These are phyloP conservation scores for Cicer arietinum DNA, from an alignment of 306 rosid species.

Conservation along the genomic window DNA sequence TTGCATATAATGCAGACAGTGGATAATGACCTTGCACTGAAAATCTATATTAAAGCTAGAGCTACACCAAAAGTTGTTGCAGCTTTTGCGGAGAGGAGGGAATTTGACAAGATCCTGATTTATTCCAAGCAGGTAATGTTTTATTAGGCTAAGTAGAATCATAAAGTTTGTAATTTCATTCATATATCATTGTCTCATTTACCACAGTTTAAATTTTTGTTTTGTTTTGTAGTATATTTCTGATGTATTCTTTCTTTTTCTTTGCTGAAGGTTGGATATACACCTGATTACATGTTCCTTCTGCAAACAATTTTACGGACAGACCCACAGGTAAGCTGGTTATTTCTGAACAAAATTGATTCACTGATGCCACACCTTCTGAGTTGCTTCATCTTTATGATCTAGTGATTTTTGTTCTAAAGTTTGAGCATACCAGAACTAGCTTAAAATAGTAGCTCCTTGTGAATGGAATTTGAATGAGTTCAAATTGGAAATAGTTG, in stretches of 20 bases:
- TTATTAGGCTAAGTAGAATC: conserved; percentile 11
- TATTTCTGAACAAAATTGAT: conserved; percentile 26
- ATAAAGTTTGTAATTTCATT: background rate
- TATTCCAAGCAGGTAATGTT: conserved; percentile 86
- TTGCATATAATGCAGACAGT: conserved; percentile 65
- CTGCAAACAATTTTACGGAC: conserved; percentile 90
- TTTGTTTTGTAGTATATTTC: conserved; percentile 2
- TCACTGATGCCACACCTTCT: background rate
- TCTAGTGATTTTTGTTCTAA: conserved; percentile 34
- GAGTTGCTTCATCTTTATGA: conserved; percentile 36
- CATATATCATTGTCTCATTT: conserved; percentile 12
- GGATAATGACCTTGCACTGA: conserved; percentile 90
- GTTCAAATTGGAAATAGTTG: conserved; percentile 38
- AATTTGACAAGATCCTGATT: conserved; percentile 90
- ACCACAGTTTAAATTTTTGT: background rate
- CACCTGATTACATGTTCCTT: conserved; percentile 93
- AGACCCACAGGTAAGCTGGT: conserved; percentile 76
- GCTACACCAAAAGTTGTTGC: conserved; percentile 98
- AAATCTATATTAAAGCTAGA: conserved; percentile 94
- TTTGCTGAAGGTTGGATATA: conserved; percentile 78
- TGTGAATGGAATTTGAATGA: conserved; percentile 25
- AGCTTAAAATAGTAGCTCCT: conserved; percentile 37
- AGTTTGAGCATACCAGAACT: conserved; percentile 17
- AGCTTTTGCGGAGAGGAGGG: conserved; percentile 97
- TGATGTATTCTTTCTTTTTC: conserved; percentile 38